A percentile compares a stretch with the other conserved stretches of the same genome.
Conservation (phyloP, 2,329 filamentous ascomycete genomes). For the Emericellopsis cladophorae region DNA sequence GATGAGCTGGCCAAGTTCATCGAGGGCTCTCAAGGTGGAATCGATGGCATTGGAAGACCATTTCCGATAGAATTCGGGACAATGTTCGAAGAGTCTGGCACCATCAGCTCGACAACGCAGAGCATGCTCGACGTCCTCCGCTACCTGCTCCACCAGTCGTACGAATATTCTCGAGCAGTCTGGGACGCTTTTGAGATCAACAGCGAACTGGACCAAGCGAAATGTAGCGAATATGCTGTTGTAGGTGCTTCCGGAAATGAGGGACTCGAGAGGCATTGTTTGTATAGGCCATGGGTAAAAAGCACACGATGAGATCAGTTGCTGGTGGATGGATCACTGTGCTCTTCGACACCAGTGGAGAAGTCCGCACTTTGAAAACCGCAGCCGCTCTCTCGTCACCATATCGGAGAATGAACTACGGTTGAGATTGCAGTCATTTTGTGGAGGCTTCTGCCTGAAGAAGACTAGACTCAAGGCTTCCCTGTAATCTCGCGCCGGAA, state of each 20-base stretch:
- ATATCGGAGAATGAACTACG: background rate
- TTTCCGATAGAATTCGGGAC: background rate
- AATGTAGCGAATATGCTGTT: background rate
- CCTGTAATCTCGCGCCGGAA: background rate
- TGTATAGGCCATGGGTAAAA: background rate
- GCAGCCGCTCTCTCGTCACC: background rate
- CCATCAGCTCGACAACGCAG: background rate
- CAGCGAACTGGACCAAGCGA: background rate
- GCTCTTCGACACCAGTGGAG: background rate
- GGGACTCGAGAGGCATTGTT: background rate
- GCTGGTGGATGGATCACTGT: background rate
- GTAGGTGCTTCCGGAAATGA: background rate
- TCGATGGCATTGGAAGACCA: background rate
- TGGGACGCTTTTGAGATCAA: background rate
- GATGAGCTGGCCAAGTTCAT: background rate
- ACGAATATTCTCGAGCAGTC: background rate
- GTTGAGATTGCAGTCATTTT: background rate
- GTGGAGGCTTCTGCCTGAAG: background rate
- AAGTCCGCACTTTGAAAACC: background rate
- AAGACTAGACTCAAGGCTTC: background rate
- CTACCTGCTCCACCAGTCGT: background rate
- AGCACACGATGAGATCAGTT: background rate
- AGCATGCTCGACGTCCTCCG: slow-evolving; percentile 1
- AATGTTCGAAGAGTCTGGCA: background rate
- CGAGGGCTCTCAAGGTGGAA: background rate